Evolutionary conservation across 78 protist species (phyloP).

Genomic region (Chrysochromulina parva): DNA sequence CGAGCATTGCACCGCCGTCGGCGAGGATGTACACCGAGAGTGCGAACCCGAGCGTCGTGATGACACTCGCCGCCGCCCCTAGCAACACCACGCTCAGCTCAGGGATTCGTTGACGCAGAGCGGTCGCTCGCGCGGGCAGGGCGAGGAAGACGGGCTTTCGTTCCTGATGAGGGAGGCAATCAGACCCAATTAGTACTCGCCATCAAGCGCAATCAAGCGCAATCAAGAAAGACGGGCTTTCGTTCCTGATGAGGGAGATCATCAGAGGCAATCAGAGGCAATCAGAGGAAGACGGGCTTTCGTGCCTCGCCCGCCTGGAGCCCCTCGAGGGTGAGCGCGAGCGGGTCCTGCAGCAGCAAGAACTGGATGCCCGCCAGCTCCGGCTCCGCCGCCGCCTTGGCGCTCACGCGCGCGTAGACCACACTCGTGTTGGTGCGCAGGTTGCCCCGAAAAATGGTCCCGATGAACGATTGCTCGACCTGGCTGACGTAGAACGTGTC

Average conservation of each 20-base stretch:
- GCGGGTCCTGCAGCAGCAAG: constrained; percentile 9
- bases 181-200: too few relatives aligned
- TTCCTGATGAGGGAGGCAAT: too few relatives aligned
- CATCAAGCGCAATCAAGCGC: too few relatives aligned
- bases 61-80: not conserved
- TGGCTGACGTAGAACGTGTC: not conserved
- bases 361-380: not conserved
- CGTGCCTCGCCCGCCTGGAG: constrained; percentile 2
- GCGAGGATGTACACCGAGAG: not conserved
- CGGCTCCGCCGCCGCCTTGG: not conserved
- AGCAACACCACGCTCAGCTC: too few relatives aligned
- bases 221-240: too few relatives aligned
- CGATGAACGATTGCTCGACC: not conserved
- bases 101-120: too few relatives aligned
- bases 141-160: too few relatives aligned
- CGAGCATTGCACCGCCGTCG: not conserved
- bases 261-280: too few relatives aligned
- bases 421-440: not conserved
- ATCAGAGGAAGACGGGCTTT: not conserved
- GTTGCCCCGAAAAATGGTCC: not conserved
- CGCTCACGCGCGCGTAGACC: not conserved
- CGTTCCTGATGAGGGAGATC: too few relatives aligned
- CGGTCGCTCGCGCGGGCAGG: too few relatives aligned
- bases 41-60: not conserved
- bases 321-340: not conserved